Evolutionary conservation across 148 eudicot genomes (phyloP).

Genomic region (Vaccinium vitisidaea): DNA sequence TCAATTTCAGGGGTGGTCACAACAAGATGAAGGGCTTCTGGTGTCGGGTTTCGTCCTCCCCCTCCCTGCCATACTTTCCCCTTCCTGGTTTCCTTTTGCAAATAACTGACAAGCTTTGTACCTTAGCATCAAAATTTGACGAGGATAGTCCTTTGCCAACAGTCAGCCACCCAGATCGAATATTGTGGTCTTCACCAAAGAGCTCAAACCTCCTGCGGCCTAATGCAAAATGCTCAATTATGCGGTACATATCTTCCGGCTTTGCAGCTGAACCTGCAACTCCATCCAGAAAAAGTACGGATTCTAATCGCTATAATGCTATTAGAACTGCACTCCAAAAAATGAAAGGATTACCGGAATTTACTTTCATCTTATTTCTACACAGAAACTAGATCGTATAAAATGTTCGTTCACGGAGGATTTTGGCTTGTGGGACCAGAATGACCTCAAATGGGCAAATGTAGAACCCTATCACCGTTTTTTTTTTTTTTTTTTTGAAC

Average conservation of each 20-base stretch:
- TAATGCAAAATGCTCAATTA: conserved; percentile 93
- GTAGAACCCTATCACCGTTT: no score
- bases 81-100: conserved; percentile 49
- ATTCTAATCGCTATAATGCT: not conserved
- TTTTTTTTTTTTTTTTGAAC: no score
- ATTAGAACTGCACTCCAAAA: not conserved
- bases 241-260: conserved; percentile 89
- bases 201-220: conserved; percentile 93
- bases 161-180: conserved; percentile 90
- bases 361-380: not conserved
- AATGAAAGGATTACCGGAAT: not conserved
- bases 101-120: conserved; percentile 72
- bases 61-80: conserved; percentile 97
- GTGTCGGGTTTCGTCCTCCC: conserved; percentile 94
- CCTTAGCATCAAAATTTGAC: conserved; percentile 25
- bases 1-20: conserved; percentile 88
- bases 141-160: conserved; percentile 13
- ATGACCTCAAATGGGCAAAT: no score
- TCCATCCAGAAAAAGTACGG: not conserved
- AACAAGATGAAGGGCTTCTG: conserved; percentile 92
- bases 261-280: conserved; percentile 61
- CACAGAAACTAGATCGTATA: not conserved
- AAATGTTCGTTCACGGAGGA: not conserved
- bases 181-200: conserved; percentile 94
- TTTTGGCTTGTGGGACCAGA: no score